Evolutionary conservation across 1,284 basidiomycete genomes (phyloP), one percentile per base, ranked within the genome.

Genomic region (Apiotrichum veenhuisii): DNA sequence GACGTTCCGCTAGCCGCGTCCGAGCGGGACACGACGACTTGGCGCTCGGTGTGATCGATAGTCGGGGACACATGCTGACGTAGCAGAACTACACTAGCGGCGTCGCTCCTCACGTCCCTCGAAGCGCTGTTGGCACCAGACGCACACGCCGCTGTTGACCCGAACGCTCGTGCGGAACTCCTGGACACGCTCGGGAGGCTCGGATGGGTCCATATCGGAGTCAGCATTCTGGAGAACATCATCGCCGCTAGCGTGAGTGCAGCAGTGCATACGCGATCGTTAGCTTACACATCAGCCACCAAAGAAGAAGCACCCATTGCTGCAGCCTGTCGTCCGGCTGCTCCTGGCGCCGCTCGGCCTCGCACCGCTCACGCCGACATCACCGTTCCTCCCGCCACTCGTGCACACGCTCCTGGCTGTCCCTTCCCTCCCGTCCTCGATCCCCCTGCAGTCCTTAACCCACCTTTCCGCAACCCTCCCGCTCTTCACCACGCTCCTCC

Each of bases 381-480:
- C 63, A 8, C 44, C 64, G 3, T 23, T 75, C 14, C 47, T 69
- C 25, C 52, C 66, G 3, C 64, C 72, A 5, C 54, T 74, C 15
- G 43, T 76, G 47, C 64, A 73, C 40, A 54, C 58, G 26, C 64
- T 77, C 18, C 64, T 77, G 26, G 63, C 74, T 0, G 53, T 76
- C n/a, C 76, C 74, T 3, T 62, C 72, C 2, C 63, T 77, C 3
- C 72, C 71, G 7, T 61, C 68, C 4, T 57, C 62, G n/a, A 61
- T 77, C 25, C 76, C 76, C n/a, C 53, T 77, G 27, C 55, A 67
- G 3, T 66, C 73, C 2, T 64, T 77, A 20, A 73, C 72, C 3
- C 62, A 72, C 36, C 65, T 77, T 15, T 74, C 69, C 18, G 45
- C 58, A 2, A 55, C 64, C 23, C 64, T 77, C 1, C 71, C 73